Evolutionary conservation across 2,329 filamentous ascomycete species (phyloP), one percentile per base, ranked within the genome.

Genomic region (Escovopsis sp.): DNA sequence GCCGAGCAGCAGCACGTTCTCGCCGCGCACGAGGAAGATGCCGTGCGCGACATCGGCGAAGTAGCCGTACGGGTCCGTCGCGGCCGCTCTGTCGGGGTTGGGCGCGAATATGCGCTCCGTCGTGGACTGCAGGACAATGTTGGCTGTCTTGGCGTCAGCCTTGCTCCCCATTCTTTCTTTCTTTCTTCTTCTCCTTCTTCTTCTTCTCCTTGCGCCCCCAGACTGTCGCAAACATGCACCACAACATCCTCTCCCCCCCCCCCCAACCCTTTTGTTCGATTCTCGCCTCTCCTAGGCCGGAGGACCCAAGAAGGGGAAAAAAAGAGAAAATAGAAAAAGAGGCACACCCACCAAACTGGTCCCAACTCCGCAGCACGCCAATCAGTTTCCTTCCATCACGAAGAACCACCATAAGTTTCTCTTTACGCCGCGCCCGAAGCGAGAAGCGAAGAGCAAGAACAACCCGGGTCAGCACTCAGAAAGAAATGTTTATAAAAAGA

Each of bases 1-100:
- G 32, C 91, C 91, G 14, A 96, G 73, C 36, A 98, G 70, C 40
- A 94, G 71, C n/a, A 98, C 91, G 60, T 98, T 98, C 66, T 98
- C 91, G 51, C 91, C 91, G 45, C 91, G 74, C 37, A 98, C 85
- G 31, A 96, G 74, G 65, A 91, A 96, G 48, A 94, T 78, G 39
- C 91, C 91, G 44, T 86, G 78, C 10, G 78, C 71, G 45, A 94
- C 75, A 59, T 98, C 91, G 46, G 86, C 84, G 58, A 86, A 96
- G 40, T 93, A 58, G 56, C 51, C 64, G 46, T 51, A 58, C 2
- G 42, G 50, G 61, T 39, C 57, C 37, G 56, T 57, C 35, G 60
- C 57, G 11, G 58, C 60, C 11, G 27, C 11, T 29, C 27, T 29
- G 27, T 7, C 27, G 27, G 27, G 4, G 57, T 64, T 59, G 4